These are phyloP conservation scores for Tricholoma sp. DNA, from an alignment of 768 basidiomycete species.

Conservation along the genomic window DNA sequence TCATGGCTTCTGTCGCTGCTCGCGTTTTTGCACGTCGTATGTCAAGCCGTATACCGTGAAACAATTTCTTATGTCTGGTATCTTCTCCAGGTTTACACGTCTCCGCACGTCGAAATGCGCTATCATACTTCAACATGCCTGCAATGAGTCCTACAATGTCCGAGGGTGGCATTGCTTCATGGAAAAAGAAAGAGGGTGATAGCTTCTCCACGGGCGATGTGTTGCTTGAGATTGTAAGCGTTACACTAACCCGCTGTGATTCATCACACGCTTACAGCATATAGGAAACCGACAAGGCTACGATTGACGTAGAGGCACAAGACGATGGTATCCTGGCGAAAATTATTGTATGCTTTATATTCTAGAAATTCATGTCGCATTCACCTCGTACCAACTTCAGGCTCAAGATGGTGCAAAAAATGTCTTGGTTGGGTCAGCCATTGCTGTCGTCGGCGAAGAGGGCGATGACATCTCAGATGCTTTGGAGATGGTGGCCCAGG, in stretches of 20 bases:
- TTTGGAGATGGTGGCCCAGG: constrained; percentile 63
- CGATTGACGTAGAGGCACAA: constrained; percentile 98
- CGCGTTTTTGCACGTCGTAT: constrained; percentile 64
- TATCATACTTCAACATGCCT: constrained; percentile 91
- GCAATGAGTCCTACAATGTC: constrained; percentile 99
- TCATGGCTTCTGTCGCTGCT: constrained; percentile 57
- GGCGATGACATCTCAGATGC: constrained; percentile 91
- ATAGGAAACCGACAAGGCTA: constrained; percentile 99
- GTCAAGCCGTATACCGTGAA: constrained; percentile 16
- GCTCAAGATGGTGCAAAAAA: constrained; percentile 80
- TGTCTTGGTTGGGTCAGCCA: constrained; percentile 79
- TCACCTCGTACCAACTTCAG: constrained; percentile 34
- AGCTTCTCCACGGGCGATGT: constrained; percentile 87
- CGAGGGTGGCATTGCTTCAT: constrained; percentile 94
- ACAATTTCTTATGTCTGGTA: not conserved
- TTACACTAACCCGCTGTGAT: constrained; percentile 2
- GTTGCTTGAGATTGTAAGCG: constrained; percentile 85
- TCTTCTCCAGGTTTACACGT: constrained; percentile 70
- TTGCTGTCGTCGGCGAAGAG: constrained; percentile 91
- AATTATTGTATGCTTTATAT: constrained; percentile 70
- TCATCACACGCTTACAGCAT: constrained; percentile 10
- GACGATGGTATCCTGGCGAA: constrained; percentile 96
- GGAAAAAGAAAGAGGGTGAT: constrained; percentile 98
- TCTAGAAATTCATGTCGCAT: not conserved
- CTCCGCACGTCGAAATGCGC: constrained; percentile 71